A percentile compares a stretch with the other conserved stretches of the same genome.
phyloP scores from a whole-genome alignment of 306 rosid genomes.

The Ormosia semicastrata region DNA sequence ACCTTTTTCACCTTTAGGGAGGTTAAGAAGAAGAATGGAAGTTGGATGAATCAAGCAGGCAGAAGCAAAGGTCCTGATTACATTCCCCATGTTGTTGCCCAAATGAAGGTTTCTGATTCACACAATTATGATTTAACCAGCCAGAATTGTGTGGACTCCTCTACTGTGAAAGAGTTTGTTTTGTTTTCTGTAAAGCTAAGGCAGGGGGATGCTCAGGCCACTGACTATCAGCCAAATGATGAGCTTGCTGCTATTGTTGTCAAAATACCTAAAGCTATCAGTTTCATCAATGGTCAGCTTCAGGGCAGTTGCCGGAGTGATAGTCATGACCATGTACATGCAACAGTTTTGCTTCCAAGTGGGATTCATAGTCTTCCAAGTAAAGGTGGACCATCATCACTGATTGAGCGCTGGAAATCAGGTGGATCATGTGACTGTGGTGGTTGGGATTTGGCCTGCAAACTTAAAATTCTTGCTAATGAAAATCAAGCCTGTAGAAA shows the following conservation, averaged over 20 bases:
- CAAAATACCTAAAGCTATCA: constrained; percentile 54
- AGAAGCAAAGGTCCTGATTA: constrained; percentile 74
- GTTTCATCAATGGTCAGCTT: constrained; percentile 20
- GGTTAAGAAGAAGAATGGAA: constrained; percentile 72
- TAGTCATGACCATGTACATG: constrained; percentile 34
- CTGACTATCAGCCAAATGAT: constrained; percentile 69
- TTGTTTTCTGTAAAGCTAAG: constrained; percentile 65
- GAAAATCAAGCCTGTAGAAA: constrained; percentile 41
- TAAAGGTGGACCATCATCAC: constrained; percentile 93
- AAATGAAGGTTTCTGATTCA: constrained; percentile 77
- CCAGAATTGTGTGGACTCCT: constrained; percentile 29
- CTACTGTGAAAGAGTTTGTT: constrained; percentile 62
- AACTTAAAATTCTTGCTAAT: constrained; percentile 62
- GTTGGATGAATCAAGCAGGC: constrained; percentile 72
- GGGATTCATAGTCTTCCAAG: constrained; percentile 88
- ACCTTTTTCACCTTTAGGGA: constrained; percentile 75
- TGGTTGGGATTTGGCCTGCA: constrained; percentile 98
- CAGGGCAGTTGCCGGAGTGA: constrained; percentile 26
- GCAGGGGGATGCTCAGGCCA: constrained; percentile 51
- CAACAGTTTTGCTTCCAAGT: constrained; percentile 85
- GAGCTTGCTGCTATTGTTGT: constrained; percentile 88
- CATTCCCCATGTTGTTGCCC: constrained; percentile 68
- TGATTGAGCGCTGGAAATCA: constrained; percentile 90
- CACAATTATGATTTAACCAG: constrained; percentile 41
- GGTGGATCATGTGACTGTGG: constrained; percentile 99